Base-by-base conservation (phyloP, 768 basidiomycete species). In the Xanthoconium purpureum region DNA sequence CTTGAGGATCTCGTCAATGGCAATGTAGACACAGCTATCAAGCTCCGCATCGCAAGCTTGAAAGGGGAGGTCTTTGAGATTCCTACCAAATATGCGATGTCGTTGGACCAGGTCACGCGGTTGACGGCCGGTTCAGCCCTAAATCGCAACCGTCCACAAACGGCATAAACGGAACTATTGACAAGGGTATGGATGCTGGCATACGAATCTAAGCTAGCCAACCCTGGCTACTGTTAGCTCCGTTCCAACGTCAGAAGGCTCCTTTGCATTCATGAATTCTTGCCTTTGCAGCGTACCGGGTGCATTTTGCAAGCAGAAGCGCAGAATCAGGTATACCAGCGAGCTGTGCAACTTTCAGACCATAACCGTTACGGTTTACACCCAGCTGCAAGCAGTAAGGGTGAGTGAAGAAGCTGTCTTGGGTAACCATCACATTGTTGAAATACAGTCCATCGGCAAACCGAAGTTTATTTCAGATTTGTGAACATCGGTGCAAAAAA, bases 401-500 rank as follows among this genome's bases (percentile, higher is more conserved):
- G 68, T 95, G 98, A 0, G 89, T 75, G 69, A 96, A 95, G 54
- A 82, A 83, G 12, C 79, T 82, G 62, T 89, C 84, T 90, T 94
- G 61, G 5, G 48, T 45, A 6, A n/a, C n/a, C n/a, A 46, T 44
- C 37, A 39, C 43, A 9, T 60, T 28, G 14, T 17, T 32, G 1
- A 38, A 36, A 30, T 44, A 47, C 30, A 39, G 13, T 32, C n/a
- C 32, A 37, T n/a, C 35, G 33, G 35, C 11, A 38, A 50, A 32
- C 6, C 13, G 15, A 15, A 66, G 6, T 56, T 6, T 69, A 90
- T 94, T 66, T 81, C 79, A 3, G 79, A 80, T 66, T 95, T 89
- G 58, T 89, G 83, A 1, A 98, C 83, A 62, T 91, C 87, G 0
- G 91, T 98, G 69, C 92, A 96, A 85, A 95, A 73, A 96, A 98